phyloP scores from a whole-genome alignment of 1,139 yeast species.

The Magnusiomyces ingens region DNA sequence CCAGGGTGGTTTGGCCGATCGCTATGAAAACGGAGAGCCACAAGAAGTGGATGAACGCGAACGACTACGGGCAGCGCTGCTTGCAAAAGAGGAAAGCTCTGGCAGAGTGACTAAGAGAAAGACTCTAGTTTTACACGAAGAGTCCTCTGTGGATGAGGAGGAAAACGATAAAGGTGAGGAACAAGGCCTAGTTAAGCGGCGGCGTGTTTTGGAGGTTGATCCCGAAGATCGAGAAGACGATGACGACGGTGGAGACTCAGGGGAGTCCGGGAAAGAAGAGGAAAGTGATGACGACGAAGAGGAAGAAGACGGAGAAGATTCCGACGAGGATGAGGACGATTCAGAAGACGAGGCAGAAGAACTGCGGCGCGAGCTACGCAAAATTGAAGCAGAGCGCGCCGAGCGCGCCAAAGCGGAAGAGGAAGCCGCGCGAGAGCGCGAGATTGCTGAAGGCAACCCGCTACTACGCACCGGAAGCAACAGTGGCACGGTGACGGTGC shows the following conservation, averaged over 20 bases:
- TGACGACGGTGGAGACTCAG: slow-evolving; percentile 21
- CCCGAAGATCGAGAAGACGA: slow-evolving; percentile 22
- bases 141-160: slow-evolving; percentile 11
- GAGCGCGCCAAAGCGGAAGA: slow-evolving; percentile 31
- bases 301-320: slow-evolving; percentile 21
- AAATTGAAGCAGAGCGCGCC: slow-evolving; percentile 43
- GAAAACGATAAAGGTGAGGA: slow-evolving; percentile 15
- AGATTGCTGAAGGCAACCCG: slow-evolving; percentile 41
- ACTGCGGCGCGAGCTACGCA: slow-evolving; percentile 47
- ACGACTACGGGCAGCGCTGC: neutral
- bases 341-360: slow-evolving; percentile 29
- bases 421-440: slow-evolving; percentile 27
- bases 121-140: neutral
- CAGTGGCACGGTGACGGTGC: slow-evolving; percentile 18
- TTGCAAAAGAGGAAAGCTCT: neutral
- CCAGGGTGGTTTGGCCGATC: slow-evolving; percentile 26
- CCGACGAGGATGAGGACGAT: slow-evolving; percentile 19
- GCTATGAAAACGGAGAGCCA: neutral
- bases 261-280: slow-evolving; percentile 11
- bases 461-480: slow-evolving; percentile 30
- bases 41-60: neutral
- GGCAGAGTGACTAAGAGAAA: neutral
- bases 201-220: slow-evolving; percentile 24
- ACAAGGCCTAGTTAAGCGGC: slow-evolving; percentile 11
- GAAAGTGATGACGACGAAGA: slow-evolving; percentile 17